phyloP scores from a whole-genome alignment of 306 rosid species.

The Morella rubra region DNA sequence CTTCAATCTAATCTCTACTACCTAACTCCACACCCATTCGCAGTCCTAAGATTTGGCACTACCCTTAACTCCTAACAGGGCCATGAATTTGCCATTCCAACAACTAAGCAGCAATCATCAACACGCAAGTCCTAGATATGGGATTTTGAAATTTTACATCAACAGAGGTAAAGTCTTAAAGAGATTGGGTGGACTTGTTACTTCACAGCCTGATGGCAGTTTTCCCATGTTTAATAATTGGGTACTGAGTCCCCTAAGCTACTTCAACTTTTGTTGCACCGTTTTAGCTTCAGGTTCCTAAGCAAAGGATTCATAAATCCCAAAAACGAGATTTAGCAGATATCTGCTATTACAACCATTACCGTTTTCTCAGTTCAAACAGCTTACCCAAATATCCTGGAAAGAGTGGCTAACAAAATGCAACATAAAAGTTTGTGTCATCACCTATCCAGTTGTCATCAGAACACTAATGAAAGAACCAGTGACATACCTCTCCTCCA shows the following conservation, averaged over 20 bases:
- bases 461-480: not conserved
- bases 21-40: too few relatives aligned
- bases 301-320: not conserved
- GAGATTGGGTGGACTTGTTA: too few relatives aligned
- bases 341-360: not conserved
- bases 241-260: not conserved
- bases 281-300: not conserved
- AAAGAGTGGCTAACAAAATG: not conserved
- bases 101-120: too few relatives aligned
- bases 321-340: not conserved
- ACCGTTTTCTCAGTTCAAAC: not conserved
- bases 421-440: not conserved
- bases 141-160: too few relatives aligned
- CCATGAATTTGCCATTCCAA: too few relatives aligned
- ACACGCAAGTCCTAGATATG: too few relatives aligned
- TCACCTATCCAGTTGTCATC: not conserved
- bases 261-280: not conserved
- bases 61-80: too few relatives aligned
- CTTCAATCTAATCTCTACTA: too few relatives aligned
- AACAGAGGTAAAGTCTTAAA: too few relatives aligned
- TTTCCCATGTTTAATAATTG: too few relatives aligned
- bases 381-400: not conserved
- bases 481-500: constrained; percentile 25
- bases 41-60: too few relatives aligned
- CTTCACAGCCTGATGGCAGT: too few relatives aligned